Percentiles rank a stretch among this genome's conserved stretches.
Conservation (phyloP, 2,329 filamentous ascomycete genomes). For the Phialemoniopsis sp. region DNA sequence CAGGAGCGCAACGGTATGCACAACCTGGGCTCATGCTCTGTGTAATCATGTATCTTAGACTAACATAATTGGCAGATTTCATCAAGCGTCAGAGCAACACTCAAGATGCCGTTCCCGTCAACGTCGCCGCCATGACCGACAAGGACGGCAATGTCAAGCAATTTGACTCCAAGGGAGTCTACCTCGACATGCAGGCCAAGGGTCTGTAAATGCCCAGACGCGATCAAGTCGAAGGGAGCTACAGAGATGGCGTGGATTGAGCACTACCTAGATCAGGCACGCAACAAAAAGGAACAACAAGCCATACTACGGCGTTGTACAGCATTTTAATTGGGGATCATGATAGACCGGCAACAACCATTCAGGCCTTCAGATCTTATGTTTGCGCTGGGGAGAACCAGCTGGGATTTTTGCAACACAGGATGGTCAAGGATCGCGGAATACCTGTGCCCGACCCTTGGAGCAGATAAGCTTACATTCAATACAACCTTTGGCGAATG, state of each 20-base stretch:
- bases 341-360: not conserved
- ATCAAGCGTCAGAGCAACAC: conserved; percentile 23
- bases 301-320: too few relatives aligned
- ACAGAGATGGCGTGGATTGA: not conserved
- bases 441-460: conserved; percentile 28
- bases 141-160: conserved; percentile 36
- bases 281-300: too few relatives aligned
- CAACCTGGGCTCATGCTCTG: not conserved
- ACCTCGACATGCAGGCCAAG: conserved; percentile 29
- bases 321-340: not conserved
- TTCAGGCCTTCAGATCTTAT: not conserved
- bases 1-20: conserved; percentile 17
- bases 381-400: too few relatives aligned
- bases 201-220: conserved; percentile 23
- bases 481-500: conserved; percentile 5
- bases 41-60: not conserved
- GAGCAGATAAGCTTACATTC: conserved; percentile 20
- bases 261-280: not conserved
- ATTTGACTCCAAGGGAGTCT: conserved; percentile 38
- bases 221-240: not conserved
- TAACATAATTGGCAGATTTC: conserved; percentile 15
- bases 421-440: not conserved
- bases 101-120: conserved; percentile 23
- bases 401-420: not conserved
- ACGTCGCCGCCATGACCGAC: conserved; percentile 41